A percentile compares a stretch with the other conserved stretches of the same genome.
These are phyloP conservation scores for Dendrocalamus latiflorus DNA, from an alignment of 202 grass and related monocot species.

Conservation along the genomic window DNA sequence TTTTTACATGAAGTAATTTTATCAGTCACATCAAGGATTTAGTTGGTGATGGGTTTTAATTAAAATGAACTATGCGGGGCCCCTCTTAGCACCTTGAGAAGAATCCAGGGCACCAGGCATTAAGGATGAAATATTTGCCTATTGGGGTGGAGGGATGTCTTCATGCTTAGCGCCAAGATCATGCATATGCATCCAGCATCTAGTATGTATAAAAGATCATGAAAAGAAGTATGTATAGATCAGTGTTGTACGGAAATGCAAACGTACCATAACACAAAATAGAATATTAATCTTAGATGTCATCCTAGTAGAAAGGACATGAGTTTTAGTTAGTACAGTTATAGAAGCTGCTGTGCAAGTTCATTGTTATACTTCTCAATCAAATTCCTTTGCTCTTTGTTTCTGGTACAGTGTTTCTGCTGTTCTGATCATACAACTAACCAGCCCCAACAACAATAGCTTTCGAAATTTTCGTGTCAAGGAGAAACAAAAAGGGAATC, in stretches of 20 bases:
- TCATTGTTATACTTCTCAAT: neutral
- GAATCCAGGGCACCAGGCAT: neutral
- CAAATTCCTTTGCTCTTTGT: neutral
- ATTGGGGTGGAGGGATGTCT: neutral
- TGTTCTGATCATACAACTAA: neutral
- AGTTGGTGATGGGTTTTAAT: neutral
- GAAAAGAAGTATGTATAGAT: too few relatives aligned
- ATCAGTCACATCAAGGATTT: neutral
- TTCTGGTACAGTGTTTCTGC: neutral
- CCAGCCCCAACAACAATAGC: neutral
- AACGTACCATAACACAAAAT: too few relatives aligned
- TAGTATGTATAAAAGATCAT: neutral
- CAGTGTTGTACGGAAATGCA: too few relatives aligned
- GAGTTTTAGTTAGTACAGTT: neutral
- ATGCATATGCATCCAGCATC: neutral
- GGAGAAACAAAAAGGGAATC: neutral
- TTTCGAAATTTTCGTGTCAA: neutral
- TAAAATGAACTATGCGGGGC: neutral
- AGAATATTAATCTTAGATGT: neutral
- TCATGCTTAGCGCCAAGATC: neutral
- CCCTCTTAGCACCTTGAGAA: neutral
- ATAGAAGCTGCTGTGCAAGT: neutral
- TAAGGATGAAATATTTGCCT: neutral
- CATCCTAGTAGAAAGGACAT: neutral
- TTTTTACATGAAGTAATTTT: neutral